Conservation (phyloP, 176 grass and related monocot species). For the Aegilops longissima region DNA sequence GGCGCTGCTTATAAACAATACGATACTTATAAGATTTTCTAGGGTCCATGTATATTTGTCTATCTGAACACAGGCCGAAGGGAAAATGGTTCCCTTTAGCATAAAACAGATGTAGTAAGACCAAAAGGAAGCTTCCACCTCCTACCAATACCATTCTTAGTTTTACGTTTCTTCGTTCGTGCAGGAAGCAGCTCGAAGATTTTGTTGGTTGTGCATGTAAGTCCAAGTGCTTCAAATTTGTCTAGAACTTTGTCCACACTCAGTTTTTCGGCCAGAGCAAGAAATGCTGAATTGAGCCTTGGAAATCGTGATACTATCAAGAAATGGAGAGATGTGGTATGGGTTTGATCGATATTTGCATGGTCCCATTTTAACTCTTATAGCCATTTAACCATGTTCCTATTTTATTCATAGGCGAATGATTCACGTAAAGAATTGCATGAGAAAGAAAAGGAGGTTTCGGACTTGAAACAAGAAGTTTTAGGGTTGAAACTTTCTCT, state of each 20-base stretch:
- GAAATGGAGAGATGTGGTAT: slow-evolving; percentile 99
- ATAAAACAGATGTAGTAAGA: slow-evolving; percentile 12
- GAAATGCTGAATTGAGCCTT: slow-evolving; percentile 95
- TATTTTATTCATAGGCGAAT: slow-evolving; percentile 75
- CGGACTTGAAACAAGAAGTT: slow-evolving; percentile 75
- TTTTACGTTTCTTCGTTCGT: slow-evolving; percentile 29
- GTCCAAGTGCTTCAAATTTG: slow-evolving; percentile 91
- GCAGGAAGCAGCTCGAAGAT: slow-evolving; percentile 87
- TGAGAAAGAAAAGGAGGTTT: slow-evolving; percentile 89
- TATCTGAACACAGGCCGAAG: slow-evolving; percentile 11
- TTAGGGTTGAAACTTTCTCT: slow-evolving; percentile 76
- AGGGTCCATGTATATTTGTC: slow-evolving; percentile 19
- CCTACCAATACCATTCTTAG: background rate
- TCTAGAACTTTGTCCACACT: slow-evolving; percentile 82
- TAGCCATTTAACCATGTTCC: slow-evolving; percentile 16
- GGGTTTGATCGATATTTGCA: slow-evolving; percentile 24
- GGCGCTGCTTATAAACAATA: too few relatives aligned
- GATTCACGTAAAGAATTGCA: slow-evolving; percentile 95
- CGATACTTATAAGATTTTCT: background rate
- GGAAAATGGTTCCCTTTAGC: slow-evolving; percentile 5
- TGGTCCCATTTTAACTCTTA: background rate
- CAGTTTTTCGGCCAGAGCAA: slow-evolving; percentile 91
- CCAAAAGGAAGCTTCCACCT: background rate
- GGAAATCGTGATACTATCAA: slow-evolving; percentile 99
- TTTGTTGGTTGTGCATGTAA: slow-evolving; percentile 86